phyloP scores from a whole-genome alignment of 371 early-diverging fungal species.

The Circinella minor region DNA sequence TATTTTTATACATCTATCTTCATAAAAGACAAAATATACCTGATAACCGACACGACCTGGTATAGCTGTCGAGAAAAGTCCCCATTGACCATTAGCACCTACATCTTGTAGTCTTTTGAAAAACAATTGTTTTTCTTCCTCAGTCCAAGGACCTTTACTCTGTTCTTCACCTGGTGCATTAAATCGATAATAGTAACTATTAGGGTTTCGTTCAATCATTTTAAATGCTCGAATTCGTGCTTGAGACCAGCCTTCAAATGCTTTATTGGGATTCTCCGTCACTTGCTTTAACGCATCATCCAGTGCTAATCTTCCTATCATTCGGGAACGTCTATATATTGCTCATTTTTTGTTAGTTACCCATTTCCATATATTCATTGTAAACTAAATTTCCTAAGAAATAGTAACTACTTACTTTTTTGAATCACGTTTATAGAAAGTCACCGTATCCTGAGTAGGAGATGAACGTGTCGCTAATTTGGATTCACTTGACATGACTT shows the following conservation, averaged over 20 bases:
- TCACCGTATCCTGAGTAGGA: not conserved
- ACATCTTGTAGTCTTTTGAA: conserved; percentile 77
- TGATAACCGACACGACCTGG: conserved; percentile 96
- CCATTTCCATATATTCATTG: too few species aligned
- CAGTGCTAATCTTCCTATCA: conserved; percentile 68
- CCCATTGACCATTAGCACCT: conserved; percentile 94
- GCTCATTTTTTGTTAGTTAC: not conserved
- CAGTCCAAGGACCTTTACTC: conserved; percentile 85
- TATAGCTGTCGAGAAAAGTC: conserved; percentile 90
- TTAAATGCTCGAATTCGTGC: conserved; percentile 86
- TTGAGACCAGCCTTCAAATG: conserved; percentile 91
- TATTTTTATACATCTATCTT: too few species aligned
- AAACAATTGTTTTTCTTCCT: conserved; percentile 80
- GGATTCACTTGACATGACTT: too few species aligned
- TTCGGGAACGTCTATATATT: not conserved
- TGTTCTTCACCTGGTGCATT: conserved; percentile 95
- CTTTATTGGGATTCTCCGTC: conserved; percentile 66
- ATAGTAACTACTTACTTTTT: not conserved
- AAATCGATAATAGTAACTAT: conserved; percentile 95
- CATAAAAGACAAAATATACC: conserved; percentile 38
- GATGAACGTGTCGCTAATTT: not conserved
- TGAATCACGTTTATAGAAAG: not conserved
- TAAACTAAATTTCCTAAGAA: too few species aligned
- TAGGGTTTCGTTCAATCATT: conserved; percentile 87
- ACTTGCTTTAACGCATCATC: conserved; percentile 89